phyloP scores from a whole-genome alignment of 495 filamentous ascomycete species.

The Achaetomiella virescens region DNA sequence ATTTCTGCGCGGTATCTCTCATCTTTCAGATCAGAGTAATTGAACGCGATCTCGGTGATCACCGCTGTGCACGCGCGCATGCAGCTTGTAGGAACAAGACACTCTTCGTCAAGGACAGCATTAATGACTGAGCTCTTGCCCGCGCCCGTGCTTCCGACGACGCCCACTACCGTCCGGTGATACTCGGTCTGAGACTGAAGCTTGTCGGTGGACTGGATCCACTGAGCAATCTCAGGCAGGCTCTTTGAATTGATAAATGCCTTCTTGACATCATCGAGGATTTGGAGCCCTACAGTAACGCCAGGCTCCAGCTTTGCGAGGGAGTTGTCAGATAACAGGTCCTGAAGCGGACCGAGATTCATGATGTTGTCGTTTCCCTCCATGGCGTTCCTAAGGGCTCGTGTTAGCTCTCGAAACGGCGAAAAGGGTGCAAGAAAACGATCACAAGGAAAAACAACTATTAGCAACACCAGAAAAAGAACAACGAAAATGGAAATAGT shows the following conservation, averaged over 20 bases:
- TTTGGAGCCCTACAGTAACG: constrained; percentile 8
- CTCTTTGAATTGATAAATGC: constrained; percentile 10
- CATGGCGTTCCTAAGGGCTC: not conserved
- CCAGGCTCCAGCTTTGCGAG: constrained; percentile 21
- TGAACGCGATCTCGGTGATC: constrained; percentile 60
- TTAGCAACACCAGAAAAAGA: too few relatives aligned
- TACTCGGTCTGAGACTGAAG: constrained; percentile 12
- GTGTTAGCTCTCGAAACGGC: too few relatives aligned
- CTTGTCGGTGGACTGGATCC: constrained; percentile 38
- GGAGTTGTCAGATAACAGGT: not conserved
- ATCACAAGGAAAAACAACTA: too few relatives aligned
- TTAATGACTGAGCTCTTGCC: constrained; percentile 59
- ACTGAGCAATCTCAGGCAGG: constrained; percentile 22
- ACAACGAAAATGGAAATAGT: too few relatives aligned
- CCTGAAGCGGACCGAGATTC: not conserved
- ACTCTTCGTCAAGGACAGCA: constrained; percentile 51
- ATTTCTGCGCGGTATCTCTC: constrained; percentile 53
- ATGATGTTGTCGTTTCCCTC: not conserved
- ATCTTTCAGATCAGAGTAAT: constrained; percentile 35
- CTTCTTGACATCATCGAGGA: constrained; percentile 19
- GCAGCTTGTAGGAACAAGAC: constrained; percentile 34
- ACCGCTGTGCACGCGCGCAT: constrained; percentile 59
- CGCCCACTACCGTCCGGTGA: constrained; percentile 44
- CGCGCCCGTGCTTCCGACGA: constrained; percentile 53
- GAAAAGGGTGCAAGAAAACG: too few relatives aligned